These are phyloP conservation scores for Boletus rubescentipes DNA, from an alignment of 768 basidiomycete genomes.

Conservation along the genomic window DNA sequence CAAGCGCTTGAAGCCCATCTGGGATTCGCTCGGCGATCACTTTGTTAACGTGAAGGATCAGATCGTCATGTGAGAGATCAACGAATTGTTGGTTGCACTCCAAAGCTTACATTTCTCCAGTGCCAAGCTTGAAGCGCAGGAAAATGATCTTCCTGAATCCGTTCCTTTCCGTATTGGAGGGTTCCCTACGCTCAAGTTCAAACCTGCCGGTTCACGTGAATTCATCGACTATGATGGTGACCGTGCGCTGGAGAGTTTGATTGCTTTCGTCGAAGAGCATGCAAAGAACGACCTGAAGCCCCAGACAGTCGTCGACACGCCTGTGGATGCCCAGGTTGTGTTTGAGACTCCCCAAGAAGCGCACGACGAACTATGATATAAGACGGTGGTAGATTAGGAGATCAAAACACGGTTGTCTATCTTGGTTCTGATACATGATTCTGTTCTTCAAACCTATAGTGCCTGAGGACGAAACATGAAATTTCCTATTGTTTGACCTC, in stretches of 20 bases:
- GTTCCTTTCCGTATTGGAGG: conserved; percentile 84
- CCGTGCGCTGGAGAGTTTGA: conserved; percentile 79
- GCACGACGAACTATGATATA: conserved; percentile 32
- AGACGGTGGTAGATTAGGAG: conserved; percentile 13
- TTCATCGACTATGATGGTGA: conserved; percentile 96
- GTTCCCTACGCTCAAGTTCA: conserved; percentile 97
- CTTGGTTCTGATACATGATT: conserved; percentile 18
- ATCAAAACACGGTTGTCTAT: conserved; percentile 23
- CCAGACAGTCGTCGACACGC: conserved; percentile 21
- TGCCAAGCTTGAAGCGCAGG: conserved; percentile 94
- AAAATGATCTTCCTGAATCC: conserved; percentile 92
- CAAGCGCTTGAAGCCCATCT: conserved; percentile 94
- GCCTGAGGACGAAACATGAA: background rate
- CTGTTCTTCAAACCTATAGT: conserved; percentile 9
- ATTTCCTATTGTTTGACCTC: conserved; percentile 61
- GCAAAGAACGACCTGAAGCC: conserved; percentile 70
- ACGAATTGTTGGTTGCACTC: background rate
- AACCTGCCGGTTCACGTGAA: conserved; percentile 79
- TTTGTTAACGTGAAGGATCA: conserved; percentile 74
- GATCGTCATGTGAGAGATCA: conserved; percentile 65
- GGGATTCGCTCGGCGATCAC: conserved; percentile 88
- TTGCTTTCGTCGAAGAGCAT: conserved; percentile 79
- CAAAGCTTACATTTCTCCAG: conserved; percentile 37
- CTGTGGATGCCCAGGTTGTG: conserved; percentile 22
- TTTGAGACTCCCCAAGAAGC: conserved; percentile 26